phyloP scores from a whole-genome alignment of 495 filamentous ascomycete genomes.

The Hyphodiscus hymeniophilus region DNA sequence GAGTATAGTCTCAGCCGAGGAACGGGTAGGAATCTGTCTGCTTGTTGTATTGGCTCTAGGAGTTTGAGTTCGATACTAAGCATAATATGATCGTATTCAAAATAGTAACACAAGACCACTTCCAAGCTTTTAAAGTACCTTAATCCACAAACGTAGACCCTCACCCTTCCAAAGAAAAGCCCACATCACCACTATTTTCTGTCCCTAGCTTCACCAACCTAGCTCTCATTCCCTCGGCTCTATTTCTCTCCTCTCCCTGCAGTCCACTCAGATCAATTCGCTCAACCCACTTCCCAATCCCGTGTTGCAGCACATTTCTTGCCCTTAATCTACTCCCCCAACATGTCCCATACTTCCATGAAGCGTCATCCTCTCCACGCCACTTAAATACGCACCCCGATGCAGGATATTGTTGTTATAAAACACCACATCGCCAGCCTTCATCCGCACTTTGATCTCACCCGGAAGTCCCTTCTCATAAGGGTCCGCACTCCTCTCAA shows the following conservation, averaged over 20 bases:
- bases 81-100: too few relatives aligned
- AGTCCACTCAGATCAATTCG: slow-evolving; percentile 43
- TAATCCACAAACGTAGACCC: too few relatives aligned
- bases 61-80: too few relatives aligned
- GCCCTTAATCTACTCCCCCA: slow-evolving; percentile 46
- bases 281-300: slow-evolving; percentile 66
- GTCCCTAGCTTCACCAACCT: slow-evolving; percentile 52
- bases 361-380: slow-evolving; percentile 62
- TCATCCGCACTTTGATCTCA: slow-evolving; percentile 52
- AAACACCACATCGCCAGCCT: slow-evolving; percentile 70
- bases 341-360: slow-evolving; percentile 73
- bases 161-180: slow-evolving; percentile 43
- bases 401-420: slow-evolving; percentile 88
- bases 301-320: slow-evolving; percentile 81
- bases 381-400: slow-evolving; percentile 58
- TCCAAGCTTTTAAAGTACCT: too few relatives aligned
- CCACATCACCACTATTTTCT: slow-evolving; percentile 48
- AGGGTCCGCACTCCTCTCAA: slow-evolving; percentile 52
- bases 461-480: slow-evolving; percentile 49
- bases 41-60: too few relatives aligned
- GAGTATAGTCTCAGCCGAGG: too few relatives aligned
- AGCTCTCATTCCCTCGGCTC: slow-evolving; percentile 45
- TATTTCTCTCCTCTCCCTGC: slow-evolving; percentile 41
- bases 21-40: too few relatives aligned
- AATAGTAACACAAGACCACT: too few relatives aligned